Evolutionary conservation across 1,139 yeast genomes (phyloP), one percentile per base, ranked within the genome.

Genomic region (Sugiyamaella paludigena): DNA sequence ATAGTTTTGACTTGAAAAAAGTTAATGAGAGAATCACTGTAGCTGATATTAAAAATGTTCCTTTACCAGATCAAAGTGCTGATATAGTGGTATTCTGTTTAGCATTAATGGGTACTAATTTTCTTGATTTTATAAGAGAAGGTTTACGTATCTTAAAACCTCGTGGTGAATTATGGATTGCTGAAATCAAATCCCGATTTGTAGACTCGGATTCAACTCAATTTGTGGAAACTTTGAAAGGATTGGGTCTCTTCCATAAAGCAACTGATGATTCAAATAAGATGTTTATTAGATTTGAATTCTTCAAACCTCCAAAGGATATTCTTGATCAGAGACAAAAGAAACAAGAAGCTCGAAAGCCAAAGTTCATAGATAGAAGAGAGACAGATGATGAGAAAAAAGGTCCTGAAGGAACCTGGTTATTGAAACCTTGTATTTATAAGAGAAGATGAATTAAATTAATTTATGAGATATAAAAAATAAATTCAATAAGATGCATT

Each of bases 71-170:
- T 63, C 78, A 77, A 45, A 84, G 94, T 1, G 87, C 89, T 59
- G 80, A 91, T 26, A 76, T 92, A 42, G 98, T 87, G 12, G 79
- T 92, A 9, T 92, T 91, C 67, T 92, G 98, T 67, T 75, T 92
- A 50, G 94, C 98, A 0, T 75, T 92, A 57, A 92, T 94, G 99
- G 98, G 99, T 5, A 92, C 98, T 5, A 92, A 92, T 64, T 89
- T 91, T 65, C 72, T 91, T 52, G 98, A 92, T 64, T 94, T 92
- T 64, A 80, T 92, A 49, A 76, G 83, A 52, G 99, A 92, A 66
- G 98, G 97, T 0, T 76, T 86, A 64, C 77, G 99, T 58, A 76
- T 92, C 19, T 73, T 92, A 49, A 84, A 89, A 10, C 96, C 96
- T 37, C 77, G 87, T 52, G 98, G 99, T 19, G 96, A 91, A 63